Evolutionary conservation across 1,139 yeast genomes (phyloP).

Genomic region (Pneumocystis wakefieldiae): DNA sequence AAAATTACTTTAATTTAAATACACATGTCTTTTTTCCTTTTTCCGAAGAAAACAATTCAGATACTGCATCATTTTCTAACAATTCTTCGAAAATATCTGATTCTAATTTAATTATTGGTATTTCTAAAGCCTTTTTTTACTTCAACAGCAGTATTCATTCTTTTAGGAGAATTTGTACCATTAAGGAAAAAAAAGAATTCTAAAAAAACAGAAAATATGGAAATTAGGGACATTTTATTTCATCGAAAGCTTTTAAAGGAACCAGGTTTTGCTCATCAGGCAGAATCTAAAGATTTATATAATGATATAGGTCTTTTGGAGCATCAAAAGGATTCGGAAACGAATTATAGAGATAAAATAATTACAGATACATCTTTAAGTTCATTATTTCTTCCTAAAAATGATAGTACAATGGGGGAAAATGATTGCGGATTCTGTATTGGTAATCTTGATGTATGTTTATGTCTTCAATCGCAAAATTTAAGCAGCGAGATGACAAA

Average conservation of each 20-base stretch:
- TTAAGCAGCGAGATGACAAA: background rate
- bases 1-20: constrained; percentile 10
- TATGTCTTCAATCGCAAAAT: background rate
- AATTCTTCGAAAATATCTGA: background rate
- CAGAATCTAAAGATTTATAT: background rate
- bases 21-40: background rate
- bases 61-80: background rate
- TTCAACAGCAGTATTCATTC: background rate
- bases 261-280: background rate
- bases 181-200: background rate
- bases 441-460: background rate
- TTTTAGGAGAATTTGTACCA: constrained; percentile 8
- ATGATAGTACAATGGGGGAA: background rate
- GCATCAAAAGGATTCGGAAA: background rate
- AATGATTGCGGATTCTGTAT: background rate
- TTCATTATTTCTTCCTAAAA: background rate
- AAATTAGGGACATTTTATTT: background rate
- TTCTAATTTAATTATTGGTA: background rate
- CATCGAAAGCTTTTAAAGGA: background rate
- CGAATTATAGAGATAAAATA: background rate
- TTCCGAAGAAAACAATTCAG: background rate
- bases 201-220: background rate
- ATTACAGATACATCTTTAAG: background rate
- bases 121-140: background rate
- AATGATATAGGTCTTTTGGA: background rate